These are phyloP conservation scores for Eucalyptus pauciflora DNA, from an alignment of 345 rosid species.

Conservation along the genomic window DNA sequence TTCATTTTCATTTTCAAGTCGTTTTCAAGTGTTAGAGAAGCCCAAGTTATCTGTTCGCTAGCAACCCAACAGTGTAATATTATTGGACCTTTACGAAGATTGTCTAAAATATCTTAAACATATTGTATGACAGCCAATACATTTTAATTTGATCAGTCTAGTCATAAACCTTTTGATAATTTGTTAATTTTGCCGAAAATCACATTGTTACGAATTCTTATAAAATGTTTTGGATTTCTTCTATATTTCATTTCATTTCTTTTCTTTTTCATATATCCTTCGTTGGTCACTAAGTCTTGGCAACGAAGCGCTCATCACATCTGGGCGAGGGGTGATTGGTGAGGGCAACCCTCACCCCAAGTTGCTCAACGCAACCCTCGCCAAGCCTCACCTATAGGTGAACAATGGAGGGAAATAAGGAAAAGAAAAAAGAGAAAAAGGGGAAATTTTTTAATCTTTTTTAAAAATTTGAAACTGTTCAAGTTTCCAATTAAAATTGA, in stretches of 20 bases:
- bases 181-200: not conserved
- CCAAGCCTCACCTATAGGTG: not conserved
- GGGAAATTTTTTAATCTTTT: not conserved
- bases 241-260: not conserved
- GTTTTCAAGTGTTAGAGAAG: not conserved
- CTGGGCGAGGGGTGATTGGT: not conserved
- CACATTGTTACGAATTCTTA: not conserved
- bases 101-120: not conserved
- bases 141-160: not conserved
- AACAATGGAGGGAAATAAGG: not conserved
- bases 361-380: not conserved
- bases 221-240: not conserved
- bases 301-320: fast-evolving
- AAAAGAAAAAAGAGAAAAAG: not conserved
- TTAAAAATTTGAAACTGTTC: not conserved
- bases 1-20: not conserved
- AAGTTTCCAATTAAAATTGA: not conserved
- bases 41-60: not conserved
- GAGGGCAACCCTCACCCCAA: not conserved
- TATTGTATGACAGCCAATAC: fast-evolving
- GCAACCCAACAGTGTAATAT: not conserved
- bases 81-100: fast-evolving
- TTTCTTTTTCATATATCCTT: not conserved
- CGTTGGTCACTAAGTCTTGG: fast-evolving
- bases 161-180: not conserved